Conservation (phyloP, 192 early-diverging fungal species). For the Allomyces javanicus region DNA sequence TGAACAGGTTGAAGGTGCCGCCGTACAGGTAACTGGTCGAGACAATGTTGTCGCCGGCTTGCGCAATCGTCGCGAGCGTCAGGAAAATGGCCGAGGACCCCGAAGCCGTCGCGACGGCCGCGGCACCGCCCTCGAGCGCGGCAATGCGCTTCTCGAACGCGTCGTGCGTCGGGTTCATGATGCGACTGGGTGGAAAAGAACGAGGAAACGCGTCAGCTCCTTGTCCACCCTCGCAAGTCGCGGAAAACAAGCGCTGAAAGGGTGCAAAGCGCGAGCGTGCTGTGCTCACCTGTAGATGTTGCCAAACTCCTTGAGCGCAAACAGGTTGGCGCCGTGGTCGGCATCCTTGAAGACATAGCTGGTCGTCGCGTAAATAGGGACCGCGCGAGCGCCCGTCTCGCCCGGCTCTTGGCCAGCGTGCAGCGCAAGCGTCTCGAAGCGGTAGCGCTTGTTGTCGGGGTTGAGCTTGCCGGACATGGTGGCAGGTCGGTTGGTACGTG, state of each 20-base stretch:
- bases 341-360: conserved; percentile 68
- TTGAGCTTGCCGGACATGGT: background rate
- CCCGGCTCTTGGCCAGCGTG: conserved; percentile 64
- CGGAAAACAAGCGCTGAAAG: background rate
- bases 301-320: conserved; percentile 48
- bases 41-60: conserved; percentile 75
- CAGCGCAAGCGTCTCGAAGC: conserved; percentile 79
- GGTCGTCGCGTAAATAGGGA: conserved; percentile 78
- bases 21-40: conserved; percentile 55
- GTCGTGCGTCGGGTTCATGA: conserved; percentile 1
- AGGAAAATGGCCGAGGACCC: conserved; percentile 80
- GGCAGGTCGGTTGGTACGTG: background rate
- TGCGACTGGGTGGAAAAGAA: conserved; percentile 2
- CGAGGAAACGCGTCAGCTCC: background rate
- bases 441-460: conserved; percentile 4
- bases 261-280: conserved; percentile 5
- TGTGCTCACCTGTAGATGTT: conserved; percentile 64
- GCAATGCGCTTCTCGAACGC: conserved; percentile 62
- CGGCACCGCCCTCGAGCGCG: conserved; percentile 68
- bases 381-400: conserved; percentile 57
- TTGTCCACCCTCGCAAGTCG: no score
- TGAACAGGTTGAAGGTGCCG: conserved; percentile 69
- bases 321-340: conserved; percentile 62
- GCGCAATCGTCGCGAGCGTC: conserved; percentile 53
- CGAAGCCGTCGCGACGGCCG: conserved; percentile 35